Conservation (phyloP, 139 green algal genomes). For the Coelastrella sp. region DNA sequence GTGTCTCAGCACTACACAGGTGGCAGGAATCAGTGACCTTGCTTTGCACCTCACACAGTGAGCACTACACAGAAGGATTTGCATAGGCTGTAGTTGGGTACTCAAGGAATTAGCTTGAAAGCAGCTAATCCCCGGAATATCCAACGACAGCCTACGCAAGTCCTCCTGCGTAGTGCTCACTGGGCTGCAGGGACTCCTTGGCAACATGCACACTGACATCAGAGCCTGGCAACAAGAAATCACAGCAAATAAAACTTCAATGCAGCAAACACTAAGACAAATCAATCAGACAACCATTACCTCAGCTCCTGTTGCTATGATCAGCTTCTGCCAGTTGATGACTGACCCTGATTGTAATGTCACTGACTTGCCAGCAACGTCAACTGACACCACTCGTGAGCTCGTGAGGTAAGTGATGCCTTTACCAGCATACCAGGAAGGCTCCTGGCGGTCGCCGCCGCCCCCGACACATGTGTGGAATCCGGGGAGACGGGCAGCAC, state of each 20-base stretch:
- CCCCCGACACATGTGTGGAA: constrained; percentile 96
- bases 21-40: background rate
- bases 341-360: constrained; percentile 66
- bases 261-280: too few species aligned
- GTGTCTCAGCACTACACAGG: background rate
- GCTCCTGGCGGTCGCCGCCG: constrained; percentile 84
- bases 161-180: too few species aligned
- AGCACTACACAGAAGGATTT: background rate
- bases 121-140: too few species aligned
- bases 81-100: background rate
- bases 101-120: too few species aligned
- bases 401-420: constrained; percentile 80
- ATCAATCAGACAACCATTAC: constrained; percentile 52
- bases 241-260: too few species aligned
- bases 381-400: constrained; percentile 65
- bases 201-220: too few species aligned
- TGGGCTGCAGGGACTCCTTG: too few species aligned
- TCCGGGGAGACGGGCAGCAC: constrained; percentile 85
- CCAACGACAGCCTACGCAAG: too few species aligned
- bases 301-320: constrained; percentile 88
- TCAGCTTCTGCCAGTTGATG: constrained; percentile 84
- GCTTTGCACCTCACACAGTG: background rate
- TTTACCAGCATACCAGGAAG: constrained; percentile 88
- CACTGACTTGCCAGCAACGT: constrained; percentile 77
- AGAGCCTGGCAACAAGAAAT: too few species aligned